A percentile compares a stretch with the other conserved stretches of the same genome.
Conservation (phyloP, 75 land plant genomes). For the Larix kaempferi region DNA sequence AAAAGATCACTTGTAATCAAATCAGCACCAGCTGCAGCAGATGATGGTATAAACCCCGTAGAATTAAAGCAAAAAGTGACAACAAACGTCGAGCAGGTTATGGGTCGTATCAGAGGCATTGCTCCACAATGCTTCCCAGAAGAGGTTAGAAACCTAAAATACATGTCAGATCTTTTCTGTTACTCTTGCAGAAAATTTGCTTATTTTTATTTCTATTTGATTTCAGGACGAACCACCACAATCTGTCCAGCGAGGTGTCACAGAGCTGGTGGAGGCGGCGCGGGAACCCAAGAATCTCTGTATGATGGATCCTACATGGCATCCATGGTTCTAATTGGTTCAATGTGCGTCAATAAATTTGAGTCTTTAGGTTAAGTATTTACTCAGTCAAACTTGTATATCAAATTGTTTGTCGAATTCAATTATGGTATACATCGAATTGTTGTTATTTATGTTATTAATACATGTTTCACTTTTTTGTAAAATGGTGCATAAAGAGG, state of each 20-base stretch:
- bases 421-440: no score
- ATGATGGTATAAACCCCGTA: constrained; percentile 54
- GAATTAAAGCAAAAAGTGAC: constrained; percentile 86
- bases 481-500: no score
- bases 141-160: constrained; percentile 43
- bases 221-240: constrained; percentile 93
- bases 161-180: neutral
- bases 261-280: constrained; percentile 90
- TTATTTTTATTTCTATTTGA: neutral
- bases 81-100: constrained; percentile 91
- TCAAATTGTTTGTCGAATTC: no score
- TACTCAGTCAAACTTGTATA: no score
- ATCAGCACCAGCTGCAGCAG: constrained; percentile 49
- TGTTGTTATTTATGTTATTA: no score
- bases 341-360: no score
- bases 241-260: constrained; percentile 92
- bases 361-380: no score
- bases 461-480: no score
- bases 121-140: constrained; percentile 83
- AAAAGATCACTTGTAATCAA: constrained; percentile 81
- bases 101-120: constrained; percentile 71
- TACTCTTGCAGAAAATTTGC: neutral
- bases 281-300: constrained; percentile 78
- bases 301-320: constrained; percentile 99
- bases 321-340: constrained; percentile 86